phyloP scores from a whole-genome alignment of 1,284 basidiomycete species.

The Rhizopogon parksii region DNA sequence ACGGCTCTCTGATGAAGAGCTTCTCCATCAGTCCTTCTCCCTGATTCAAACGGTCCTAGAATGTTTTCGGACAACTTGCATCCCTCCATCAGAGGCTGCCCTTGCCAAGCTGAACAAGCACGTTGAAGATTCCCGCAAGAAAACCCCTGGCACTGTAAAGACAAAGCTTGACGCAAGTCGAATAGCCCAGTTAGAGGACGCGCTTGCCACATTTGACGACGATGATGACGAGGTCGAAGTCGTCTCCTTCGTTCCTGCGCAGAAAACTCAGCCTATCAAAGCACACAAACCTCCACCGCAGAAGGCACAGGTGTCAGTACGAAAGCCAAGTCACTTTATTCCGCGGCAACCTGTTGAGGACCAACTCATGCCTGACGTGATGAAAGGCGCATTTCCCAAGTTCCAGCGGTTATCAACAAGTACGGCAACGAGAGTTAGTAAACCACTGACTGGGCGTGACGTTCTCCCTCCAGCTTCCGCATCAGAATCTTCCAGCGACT shows the following conservation, averaged over 20 bases:
- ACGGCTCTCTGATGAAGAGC: slow-evolving; percentile 82
- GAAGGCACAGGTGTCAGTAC: slow-evolving; percentile 17
- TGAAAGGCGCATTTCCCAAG: slow-evolving; percentile 1
- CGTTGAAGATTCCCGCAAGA: slow-evolving; percentile 48
- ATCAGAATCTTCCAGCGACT: slow-evolving; percentile 38
- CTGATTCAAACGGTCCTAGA: slow-evolving; percentile 72
- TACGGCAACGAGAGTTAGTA: background rate
- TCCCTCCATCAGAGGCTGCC: slow-evolving; percentile 44
- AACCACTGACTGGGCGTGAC: background rate
- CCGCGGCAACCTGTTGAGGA: slow-evolving; percentile 26
- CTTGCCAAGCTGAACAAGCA: slow-evolving; percentile 54
- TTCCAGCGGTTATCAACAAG: slow-evolving; percentile 12
- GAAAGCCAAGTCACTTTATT: background rate
- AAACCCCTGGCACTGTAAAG: slow-evolving; percentile 35
- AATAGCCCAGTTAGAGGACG: slow-evolving; percentile 50
- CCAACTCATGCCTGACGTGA: slow-evolving; percentile 7
- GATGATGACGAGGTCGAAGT: slow-evolving; percentile 46
- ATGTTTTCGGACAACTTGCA: slow-evolving; percentile 53
- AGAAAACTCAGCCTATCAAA: slow-evolving; percentile 5
- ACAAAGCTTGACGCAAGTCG: slow-evolving; percentile 55
- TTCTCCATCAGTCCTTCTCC: slow-evolving; percentile 81
- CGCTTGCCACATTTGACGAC: slow-evolving; percentile 48
- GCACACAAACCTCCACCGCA: slow-evolving; percentile 17
- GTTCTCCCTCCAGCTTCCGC: slow-evolving; percentile 4
- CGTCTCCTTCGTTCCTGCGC: slow-evolving; percentile 19